Evolutionary conservation across 768 basidiomycete species (phyloP), one percentile per base, ranked within the genome.

Genomic region (Antrodiella citrinella): DNA sequence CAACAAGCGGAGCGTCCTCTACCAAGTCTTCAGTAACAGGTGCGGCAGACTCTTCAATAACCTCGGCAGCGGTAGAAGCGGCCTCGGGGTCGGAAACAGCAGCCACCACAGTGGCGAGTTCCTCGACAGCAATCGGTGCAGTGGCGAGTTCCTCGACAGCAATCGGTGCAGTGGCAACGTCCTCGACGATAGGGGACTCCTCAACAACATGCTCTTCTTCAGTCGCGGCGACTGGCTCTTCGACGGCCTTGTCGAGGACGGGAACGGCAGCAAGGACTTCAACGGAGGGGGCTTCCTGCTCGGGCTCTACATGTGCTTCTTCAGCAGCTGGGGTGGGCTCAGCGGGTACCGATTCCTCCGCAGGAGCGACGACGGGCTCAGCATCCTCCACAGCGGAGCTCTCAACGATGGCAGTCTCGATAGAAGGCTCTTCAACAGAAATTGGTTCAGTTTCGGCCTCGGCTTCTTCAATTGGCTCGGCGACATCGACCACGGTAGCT

Each of bases 121-220:
- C 30, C 30, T 35, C 30, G 7, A 35, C 30, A 35, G 30, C 30
- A 35, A 35, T 15, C 7, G 30, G 30, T 7, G 30, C 30, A 35
- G 30, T 7, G 30, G 15, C 30, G 30, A 35, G 7, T 7, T 35
- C 30, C 30, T 35, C 30, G 15, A 15, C 30, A 35, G 15, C 30
- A 15, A 35, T 15, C 7, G 30, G 30, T 35, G n/a, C n/a, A n/a
- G n/a, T n/a, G n/a, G n/a, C n/a, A n/a, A n/a, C n/a, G n/a, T n/a
- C n/a, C n/a, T 50, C 49, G n/a, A 23, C 49, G 2, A 26, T 42
- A 44, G 42, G 5, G 22, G 25, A 13, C 42, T 50, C 42, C 42
- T 50, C 21, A 35, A n/a, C n/a, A n/a, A n/a, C n/a, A n/a, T 7
- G 30, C 30, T 35, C 30, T 15, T 35, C 30, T 15, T 7, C 30